phyloP scores from a whole-genome alignment of 73 alveolate species.

The Paramecium octaurelia region DNA sequence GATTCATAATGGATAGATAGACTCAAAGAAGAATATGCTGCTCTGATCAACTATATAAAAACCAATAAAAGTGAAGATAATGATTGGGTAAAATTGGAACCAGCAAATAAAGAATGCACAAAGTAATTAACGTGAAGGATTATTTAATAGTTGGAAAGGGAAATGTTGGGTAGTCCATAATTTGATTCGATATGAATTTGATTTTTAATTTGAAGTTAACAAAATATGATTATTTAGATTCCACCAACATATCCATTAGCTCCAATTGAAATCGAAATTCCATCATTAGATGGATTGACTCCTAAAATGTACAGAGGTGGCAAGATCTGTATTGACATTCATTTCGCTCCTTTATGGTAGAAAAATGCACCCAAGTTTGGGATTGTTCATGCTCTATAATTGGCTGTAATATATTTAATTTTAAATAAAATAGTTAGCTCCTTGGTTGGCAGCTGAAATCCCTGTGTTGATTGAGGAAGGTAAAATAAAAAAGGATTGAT shows the following conservation, averaged over 20 bases:
- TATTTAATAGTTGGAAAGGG: constrained; percentile 81
- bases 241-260: constrained; percentile 97
- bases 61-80: constrained; percentile 85
- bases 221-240: constrained; percentile 43
- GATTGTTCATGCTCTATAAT: constrained; percentile 96
- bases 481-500: constrained; percentile 56
- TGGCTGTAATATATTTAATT: constrained; percentile 67
- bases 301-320: constrained; percentile 99
- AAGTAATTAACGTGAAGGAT: neutral
- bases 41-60: constrained; percentile 90
- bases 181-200: constrained; percentile 89
- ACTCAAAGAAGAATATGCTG: constrained; percentile 92
- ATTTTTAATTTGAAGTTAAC: constrained; percentile 84
- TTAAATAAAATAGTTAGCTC: constrained; percentile 74
- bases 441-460: constrained; percentile 99
- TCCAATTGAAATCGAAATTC: constrained; percentile 93
- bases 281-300: constrained; percentile 97
- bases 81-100: constrained; percentile 95
- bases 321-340: constrained; percentile 95
- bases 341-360: constrained; percentile 97
- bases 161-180: constrained; percentile 97
- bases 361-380: constrained; percentile 96
- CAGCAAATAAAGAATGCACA: constrained; percentile 90
- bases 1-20: constrained; percentile 95
- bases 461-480: constrained; percentile 91